phyloP scores from a whole-genome alignment of 2,329 filamentous ascomycete genomes.

The Massarina eburnea region DNA sequence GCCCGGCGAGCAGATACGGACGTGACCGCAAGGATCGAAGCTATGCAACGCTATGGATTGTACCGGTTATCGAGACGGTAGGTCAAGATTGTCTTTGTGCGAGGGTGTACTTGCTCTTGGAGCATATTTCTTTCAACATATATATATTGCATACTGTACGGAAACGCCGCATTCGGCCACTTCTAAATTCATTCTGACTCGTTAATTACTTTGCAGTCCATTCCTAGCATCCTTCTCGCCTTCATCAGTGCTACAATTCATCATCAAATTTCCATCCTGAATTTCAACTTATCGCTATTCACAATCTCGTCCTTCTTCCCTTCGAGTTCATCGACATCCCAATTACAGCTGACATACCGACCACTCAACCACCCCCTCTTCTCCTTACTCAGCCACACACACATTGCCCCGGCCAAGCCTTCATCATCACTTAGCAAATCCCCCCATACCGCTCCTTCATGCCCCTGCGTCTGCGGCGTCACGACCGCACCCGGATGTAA shows the following conservation, averaged over 20 bases:
- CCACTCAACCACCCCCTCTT: slow-evolving; percentile 26
- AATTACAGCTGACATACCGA: slow-evolving; percentile 25
- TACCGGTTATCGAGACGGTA: too few relatives aligned
- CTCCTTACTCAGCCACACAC: slow-evolving; percentile 27
- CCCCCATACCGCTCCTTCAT: slow-evolving; percentile 10
- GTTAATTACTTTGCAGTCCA: too few relatives aligned
- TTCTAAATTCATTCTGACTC: too few relatives aligned
- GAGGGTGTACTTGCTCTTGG: too few relatives aligned
- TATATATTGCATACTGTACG: too few relatives aligned
- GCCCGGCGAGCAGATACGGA: background rate
- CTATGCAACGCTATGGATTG: too few relatives aligned
- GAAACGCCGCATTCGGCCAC: too few relatives aligned
- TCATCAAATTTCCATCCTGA: slow-evolving; percentile 11
- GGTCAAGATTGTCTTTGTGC: too few relatives aligned
- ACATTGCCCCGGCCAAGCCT: slow-evolving; percentile 27
- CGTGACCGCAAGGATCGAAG: background rate
- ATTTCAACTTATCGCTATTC: slow-evolving; percentile 9
- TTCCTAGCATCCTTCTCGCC: too few relatives aligned
- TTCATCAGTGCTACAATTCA: too few relatives aligned
- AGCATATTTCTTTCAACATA: too few relatives aligned
- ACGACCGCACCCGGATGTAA: slow-evolving; percentile 31
- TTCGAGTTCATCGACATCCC: slow-evolving; percentile 31
- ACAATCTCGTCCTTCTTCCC: slow-evolving; percentile 8
- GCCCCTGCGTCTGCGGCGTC: slow-evolving; percentile 13
- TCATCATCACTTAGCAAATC: slow-evolving; percentile 20